These are phyloP conservation scores for Blastocystis sp. DNA, from an alignment of 352 stramenopile species.

Conservation along the genomic window DNA sequence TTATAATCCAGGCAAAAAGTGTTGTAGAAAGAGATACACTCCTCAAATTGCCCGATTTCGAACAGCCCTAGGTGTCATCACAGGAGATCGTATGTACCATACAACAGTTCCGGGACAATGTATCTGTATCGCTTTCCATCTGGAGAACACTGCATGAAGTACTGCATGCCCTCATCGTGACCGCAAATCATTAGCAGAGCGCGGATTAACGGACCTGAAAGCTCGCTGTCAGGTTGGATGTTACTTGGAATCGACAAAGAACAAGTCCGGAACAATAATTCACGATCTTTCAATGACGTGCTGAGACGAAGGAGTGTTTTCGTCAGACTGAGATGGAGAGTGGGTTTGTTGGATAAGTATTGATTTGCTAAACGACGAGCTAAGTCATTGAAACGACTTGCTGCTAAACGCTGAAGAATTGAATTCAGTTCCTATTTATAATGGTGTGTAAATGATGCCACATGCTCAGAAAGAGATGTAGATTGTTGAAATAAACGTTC, in stretches of 20 bases:
- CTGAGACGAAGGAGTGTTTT: neutral
- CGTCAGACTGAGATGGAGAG: neutral
- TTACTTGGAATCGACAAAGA: neutral
- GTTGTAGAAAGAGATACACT: conserved; percentile 12
- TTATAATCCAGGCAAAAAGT: neutral
- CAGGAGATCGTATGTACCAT: neutral
- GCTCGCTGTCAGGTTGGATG: neutral
- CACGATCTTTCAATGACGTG: neutral
- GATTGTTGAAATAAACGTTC: neutral
- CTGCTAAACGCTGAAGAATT: neutral
- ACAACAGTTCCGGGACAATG: conserved; percentile 45
- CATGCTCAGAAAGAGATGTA: neutral
- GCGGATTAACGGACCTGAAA: neutral
- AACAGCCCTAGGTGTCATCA: neutral
- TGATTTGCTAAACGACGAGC: neutral
- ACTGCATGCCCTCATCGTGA: conserved; percentile 46
- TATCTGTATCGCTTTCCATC: neutral
- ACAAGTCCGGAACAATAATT: neutral
- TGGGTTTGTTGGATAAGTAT: neutral
- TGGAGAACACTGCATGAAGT: neutral
- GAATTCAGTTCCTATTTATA: neutral
- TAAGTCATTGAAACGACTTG: conserved; percentile 19
- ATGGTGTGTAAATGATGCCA: neutral
- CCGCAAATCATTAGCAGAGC: neutral
- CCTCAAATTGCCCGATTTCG: neutral